Conservation (phyloP, 2,329 filamentous ascomycete genomes). For the Microsporum audouinii region DNA sequence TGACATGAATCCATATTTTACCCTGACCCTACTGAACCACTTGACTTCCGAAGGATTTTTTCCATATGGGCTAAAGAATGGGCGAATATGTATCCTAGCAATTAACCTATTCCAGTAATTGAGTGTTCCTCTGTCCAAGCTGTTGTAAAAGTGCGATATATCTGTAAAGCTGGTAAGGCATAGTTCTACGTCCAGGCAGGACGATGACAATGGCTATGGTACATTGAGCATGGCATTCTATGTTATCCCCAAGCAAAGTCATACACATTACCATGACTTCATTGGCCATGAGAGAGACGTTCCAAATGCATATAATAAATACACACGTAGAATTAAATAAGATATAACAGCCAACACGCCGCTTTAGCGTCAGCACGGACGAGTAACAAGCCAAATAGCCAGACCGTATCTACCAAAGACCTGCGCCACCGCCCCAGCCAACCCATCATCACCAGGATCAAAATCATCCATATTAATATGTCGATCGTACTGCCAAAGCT, state of each 20-base stretch:
- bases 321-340: neutral
- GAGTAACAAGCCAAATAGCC: constrained; percentile 36
- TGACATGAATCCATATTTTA: neutral
- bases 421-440: constrained; percentile 34
- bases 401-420: constrained; percentile 40
- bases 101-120: neutral
- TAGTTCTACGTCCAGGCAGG: no score
- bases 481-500: constrained; percentile 34
- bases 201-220: no score
- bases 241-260: no score
- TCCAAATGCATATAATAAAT: neutral
- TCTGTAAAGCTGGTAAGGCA: no score
- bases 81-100: neutral
- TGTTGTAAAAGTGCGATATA: neutral
- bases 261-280: no score
- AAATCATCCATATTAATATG: constrained; percentile 44
- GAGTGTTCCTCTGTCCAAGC: neutral
- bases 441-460: constrained; percentile 40
- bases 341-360: neutral
- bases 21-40: neutral
- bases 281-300: no score
- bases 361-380: neutral
- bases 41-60: neutral
- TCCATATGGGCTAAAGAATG: neutral
- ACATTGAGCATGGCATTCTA: no score